Conservation (phyloP, 1,284 basidiomycete species). For the Paramarasmius palmivorus region DNA sequence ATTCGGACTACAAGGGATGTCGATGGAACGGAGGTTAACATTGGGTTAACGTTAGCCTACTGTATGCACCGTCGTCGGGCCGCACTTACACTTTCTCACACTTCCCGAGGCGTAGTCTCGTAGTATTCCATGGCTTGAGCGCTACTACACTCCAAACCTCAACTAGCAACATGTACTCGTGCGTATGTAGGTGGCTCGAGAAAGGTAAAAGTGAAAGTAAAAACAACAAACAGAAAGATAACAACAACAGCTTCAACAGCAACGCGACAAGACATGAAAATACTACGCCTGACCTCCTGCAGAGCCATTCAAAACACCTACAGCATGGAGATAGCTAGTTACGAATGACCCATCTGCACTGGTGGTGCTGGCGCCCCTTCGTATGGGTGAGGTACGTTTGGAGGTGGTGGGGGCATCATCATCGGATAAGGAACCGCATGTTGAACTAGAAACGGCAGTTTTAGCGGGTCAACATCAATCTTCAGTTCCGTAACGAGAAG, state of each 20-base stretch:
- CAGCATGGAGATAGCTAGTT: conserved; percentile 19
- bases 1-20: no score
- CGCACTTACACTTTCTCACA: no score
- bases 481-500: conserved; percentile 25
- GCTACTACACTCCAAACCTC: conserved; percentile 3
- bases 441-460: conserved; percentile 58
- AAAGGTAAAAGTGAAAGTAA: neutral
- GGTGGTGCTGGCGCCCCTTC: conserved; percentile 69
- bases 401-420: conserved; percentile 86
- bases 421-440: conserved; percentile 82
- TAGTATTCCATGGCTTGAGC: neutral
- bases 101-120: neutral
- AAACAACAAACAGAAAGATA: conserved; percentile 2
- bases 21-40: no score
- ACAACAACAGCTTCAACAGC: neutral
- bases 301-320: neutral
- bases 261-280: conserved; percentile 1
- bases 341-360: conserved; percentile 73
- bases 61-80: no score
- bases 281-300: neutral
- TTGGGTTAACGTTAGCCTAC: no score
- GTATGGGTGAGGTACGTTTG: conserved; percentile 66
- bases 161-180: neutral
- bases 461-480: conserved; percentile 26
- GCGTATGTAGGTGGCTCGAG: neutral